phyloP scores from a whole-genome alignment of 768 basidiomycete genomes.

The Candolleomyces aberdarensis region DNA sequence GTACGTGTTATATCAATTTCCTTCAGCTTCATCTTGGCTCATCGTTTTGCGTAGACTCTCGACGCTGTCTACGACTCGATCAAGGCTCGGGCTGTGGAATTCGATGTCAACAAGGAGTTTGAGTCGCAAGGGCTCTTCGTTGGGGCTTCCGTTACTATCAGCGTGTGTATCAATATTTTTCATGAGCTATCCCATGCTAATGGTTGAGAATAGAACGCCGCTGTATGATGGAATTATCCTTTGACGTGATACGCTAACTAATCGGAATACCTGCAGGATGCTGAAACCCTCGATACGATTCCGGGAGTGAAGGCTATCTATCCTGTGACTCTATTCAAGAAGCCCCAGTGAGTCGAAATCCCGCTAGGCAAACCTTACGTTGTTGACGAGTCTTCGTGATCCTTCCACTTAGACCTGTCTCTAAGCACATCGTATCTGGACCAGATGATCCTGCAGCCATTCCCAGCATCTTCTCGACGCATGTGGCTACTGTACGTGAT shows the following conservation, averaged over 20 bases:
- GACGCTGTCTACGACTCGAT: slow-evolving; percentile 47
- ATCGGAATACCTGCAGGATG: slow-evolving; percentile 36
- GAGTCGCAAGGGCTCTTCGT: slow-evolving; percentile 51
- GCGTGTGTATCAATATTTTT: slow-evolving; percentile 25
- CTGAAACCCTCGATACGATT: slow-evolving; percentile 37
- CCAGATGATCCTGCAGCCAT: slow-evolving; percentile 31
- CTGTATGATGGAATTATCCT: slow-evolving; percentile 12
- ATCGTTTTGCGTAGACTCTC: slow-evolving; percentile 36
- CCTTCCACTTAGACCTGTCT: slow-evolving; percentile 37
- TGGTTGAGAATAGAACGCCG: slow-evolving; percentile 20
- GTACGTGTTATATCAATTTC: slow-evolving; percentile 15
- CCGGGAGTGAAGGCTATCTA: slow-evolving; percentile 57
- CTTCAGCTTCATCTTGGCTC: background rate
- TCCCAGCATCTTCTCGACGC: slow-evolving; percentile 33
- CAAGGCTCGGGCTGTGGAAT: slow-evolving; percentile 39
- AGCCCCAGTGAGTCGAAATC: slow-evolving; percentile 36
- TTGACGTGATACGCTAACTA: background rate
- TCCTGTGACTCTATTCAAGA: slow-evolving; percentile 44
- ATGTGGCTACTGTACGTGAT: slow-evolving; percentile 45
- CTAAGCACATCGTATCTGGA: slow-evolving; percentile 36
- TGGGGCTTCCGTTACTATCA: slow-evolving; percentile 53
- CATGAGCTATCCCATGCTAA: background rate
- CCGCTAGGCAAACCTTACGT: background rate
- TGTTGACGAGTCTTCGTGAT: background rate
- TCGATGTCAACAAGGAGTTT: slow-evolving; percentile 50